Base-by-base conservation (phyloP, 1,284 basidiomycete species). In the Ustilago nuda region DNA sequence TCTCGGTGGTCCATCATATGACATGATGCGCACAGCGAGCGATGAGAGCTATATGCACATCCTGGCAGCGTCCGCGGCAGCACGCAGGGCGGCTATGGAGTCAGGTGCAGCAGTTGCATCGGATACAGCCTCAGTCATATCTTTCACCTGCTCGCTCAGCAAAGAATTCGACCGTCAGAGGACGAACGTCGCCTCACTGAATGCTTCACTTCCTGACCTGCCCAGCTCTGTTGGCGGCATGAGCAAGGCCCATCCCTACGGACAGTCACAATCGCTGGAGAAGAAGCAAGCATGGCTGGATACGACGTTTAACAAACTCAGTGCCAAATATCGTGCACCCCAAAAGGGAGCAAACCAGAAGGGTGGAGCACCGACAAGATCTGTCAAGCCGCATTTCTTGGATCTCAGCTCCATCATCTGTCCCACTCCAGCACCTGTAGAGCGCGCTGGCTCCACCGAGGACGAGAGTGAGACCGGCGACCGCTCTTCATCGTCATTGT, bases 331-430 rank as follows among this genome's bases (percentile, higher is more conserved):
- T 41, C 52, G 75, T n/a, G 52, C 61, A 15, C 50, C 56, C 15
- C 70, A 70, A 46, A 68, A 68, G 37, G 53, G 59, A 8, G 61
- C 53, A 12, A 45, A 27, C 8, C 33, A 32, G 23, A 61, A 62
- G 27, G 58, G 39, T 30, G 37, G 51, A 7, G 41, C 62, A 23
- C 8, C 60, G 7, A 32, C 37, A 19, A 52, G 50, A n/a, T 37
- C 56, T 8, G 37, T 27, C 41, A 78, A 78, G 30, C 76, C 76
- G 12, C 76, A 78, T 58, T 78, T 78, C 39, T 61, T 78, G 52
- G 76, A 78, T 36, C 58, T 78, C 12, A 78, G 76, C 72, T 61
- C 61, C 33, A 61, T 74, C 67, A 74, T 78, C 46, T 74, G 61
- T 45, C 76, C 76, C 0, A 56, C 59, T 6, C 76, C 76, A 6